Evolutionary conservation across 352 stramenopile species (phyloP).

Genomic region (Phytophthora foliorum): DNA sequence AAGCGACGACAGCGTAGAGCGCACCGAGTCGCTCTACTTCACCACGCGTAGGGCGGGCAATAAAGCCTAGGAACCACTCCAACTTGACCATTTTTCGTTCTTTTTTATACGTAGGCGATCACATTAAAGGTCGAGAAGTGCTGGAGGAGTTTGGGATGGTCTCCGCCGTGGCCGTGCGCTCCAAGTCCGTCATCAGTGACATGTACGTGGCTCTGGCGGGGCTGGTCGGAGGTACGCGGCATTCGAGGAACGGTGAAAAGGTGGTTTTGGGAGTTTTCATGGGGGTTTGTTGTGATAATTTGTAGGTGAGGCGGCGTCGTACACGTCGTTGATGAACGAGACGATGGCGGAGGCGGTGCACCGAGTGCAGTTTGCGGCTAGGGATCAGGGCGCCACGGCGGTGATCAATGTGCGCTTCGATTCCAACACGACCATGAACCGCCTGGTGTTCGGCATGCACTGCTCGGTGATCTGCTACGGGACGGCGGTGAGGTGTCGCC

Average conservation of each 20-base stretch:
- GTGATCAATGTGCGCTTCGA: conserved; percentile 87
- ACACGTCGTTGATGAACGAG: conserved; percentile 88
- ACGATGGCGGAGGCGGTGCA: conserved; percentile 82
- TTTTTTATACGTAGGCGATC: conserved; percentile 50
- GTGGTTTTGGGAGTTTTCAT: conserved; percentile 1
- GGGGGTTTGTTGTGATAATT: not conserved
- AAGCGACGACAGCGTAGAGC: conserved; percentile 1
- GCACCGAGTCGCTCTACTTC: conserved; percentile 60
- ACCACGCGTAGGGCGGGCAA: conserved; percentile 69
- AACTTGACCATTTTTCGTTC: not conserved
- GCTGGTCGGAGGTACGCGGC: conserved; percentile 64
- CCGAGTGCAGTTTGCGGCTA: conserved; percentile 78
- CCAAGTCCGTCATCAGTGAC: conserved; percentile 86
- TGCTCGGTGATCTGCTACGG: conserved; percentile 86
- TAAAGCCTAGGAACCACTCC: not conserved
- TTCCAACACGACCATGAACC: conserved; percentile 89
- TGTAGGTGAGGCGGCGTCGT: conserved; percentile 72
- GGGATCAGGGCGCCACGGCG: conserved; percentile 76
- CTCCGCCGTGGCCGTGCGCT: conserved; percentile 77
- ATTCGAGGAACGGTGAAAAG: not conserved
- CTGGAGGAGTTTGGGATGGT: conserved; percentile 83
- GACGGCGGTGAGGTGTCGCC: conserved; percentile 74
- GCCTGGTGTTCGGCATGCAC: conserved; percentile 85
- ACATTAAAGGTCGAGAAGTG: conserved; percentile 75
- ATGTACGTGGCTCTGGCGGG: conserved; percentile 83